Evolutionary conservation across 2,329 filamentous ascomycete genomes (phyloP).

Genomic region (Penicillium oxalicum): DNA sequence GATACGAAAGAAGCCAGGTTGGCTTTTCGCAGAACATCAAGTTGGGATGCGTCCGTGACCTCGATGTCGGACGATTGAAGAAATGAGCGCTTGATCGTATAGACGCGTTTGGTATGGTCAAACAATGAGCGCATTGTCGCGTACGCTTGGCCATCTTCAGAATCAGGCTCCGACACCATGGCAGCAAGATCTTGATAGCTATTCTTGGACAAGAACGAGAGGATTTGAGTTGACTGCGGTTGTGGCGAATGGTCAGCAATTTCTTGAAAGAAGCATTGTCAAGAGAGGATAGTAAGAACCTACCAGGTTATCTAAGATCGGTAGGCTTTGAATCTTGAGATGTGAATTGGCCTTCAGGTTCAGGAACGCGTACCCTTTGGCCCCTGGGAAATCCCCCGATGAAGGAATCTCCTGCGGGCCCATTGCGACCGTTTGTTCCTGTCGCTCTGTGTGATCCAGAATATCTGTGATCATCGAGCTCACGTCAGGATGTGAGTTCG

Average conservation of each 20-base stretch:
- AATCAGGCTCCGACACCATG: constrained; percentile 51
- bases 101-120: constrained; percentile 58
- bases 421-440: constrained; percentile 36
- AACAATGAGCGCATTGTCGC: constrained; percentile 56
- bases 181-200: constrained; percentile 52
- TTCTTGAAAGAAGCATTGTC: too few species aligned
- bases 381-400: constrained; percentile 23
- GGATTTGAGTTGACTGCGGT: constrained; percentile 52
- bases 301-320: constrained; percentile 57
- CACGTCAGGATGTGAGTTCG: constrained; percentile 31
- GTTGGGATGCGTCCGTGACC: constrained; percentile 47
- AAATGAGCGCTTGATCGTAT: constrained; percentile 52
- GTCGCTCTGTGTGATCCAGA: constrained; percentile 39
- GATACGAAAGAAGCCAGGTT: constrained; percentile 62
- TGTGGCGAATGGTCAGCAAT: background rate
- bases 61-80: constrained; percentile 50
- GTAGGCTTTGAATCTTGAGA: constrained; percentile 54
- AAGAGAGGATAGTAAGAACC: constrained; percentile 11
- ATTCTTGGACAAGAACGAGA: constrained; percentile 52
- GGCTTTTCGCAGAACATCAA: constrained; percentile 57
- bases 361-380: constrained; percentile 34
- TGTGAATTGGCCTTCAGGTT: constrained; percentile 42
- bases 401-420: constrained; percentile 31
- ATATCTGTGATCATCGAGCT: constrained; percentile 39
- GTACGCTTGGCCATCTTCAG: constrained; percentile 56